Conservation (phyloP, 495 filamentous ascomycete species). For the Talaromyces liani region DNA sequence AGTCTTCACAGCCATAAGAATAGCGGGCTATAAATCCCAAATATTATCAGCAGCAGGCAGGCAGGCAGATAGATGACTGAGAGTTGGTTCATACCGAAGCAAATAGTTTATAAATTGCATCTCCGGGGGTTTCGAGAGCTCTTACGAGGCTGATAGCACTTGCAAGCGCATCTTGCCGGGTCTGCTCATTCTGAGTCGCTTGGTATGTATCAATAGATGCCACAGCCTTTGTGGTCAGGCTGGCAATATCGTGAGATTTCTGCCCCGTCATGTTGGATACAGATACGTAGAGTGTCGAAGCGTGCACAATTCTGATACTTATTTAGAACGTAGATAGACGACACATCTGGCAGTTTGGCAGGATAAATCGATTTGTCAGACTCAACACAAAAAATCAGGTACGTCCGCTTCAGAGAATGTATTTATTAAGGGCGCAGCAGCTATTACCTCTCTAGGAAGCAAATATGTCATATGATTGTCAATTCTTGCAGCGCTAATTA, state of each 20-base stretch:
- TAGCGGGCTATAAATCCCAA: slow-evolving; percentile 11
- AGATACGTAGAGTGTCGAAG: background rate
- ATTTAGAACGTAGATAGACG: background rate
- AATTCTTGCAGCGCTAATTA: background rate
- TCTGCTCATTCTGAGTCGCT: slow-evolving; percentile 1
- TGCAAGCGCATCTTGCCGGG: slow-evolving; percentile 12
- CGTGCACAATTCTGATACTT: background rate
- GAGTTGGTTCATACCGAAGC: slow-evolving; percentile 11
- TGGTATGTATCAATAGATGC: slow-evolving; percentile 8
- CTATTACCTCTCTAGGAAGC: background rate
- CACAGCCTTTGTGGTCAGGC: background rate
- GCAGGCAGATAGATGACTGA: background rate
- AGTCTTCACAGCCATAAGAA: slow-evolving; percentile 18
- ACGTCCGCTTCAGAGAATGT: background rate
- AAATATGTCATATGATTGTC: background rate
- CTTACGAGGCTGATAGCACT: slow-evolving; percentile 9
- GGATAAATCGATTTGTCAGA: background rate
- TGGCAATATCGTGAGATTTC: background rate
- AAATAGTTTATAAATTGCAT: slow-evolving; percentile 16
- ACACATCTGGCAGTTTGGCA: background rate
- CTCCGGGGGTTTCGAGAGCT: slow-evolving; percentile 14
- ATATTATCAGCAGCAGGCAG: background rate
- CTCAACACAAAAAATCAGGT: background rate
- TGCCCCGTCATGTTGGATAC: background rate
- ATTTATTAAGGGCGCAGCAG: background rate